Percentiles rank a stretch among this genome's conserved stretches.
Conservation (phyloP, 768 basidiomycete genomes). For the Hebeloma cylindrosporum region DNA sequence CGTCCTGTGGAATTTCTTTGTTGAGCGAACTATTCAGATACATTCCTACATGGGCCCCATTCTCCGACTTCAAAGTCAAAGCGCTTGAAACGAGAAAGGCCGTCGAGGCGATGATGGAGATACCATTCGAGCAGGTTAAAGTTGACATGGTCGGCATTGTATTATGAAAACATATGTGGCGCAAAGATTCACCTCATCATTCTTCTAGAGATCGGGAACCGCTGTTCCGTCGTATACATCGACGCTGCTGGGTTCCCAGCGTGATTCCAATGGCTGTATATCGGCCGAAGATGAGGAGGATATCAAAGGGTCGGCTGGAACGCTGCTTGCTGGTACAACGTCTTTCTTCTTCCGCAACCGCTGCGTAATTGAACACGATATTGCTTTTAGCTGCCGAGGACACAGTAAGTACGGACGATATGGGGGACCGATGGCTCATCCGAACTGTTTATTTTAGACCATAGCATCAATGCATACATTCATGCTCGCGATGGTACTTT, state of each 20-base stretch:
- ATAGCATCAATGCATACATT: slow-evolving; percentile 49
- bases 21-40: slow-evolving; percentile 29
- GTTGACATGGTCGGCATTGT: slow-evolving; percentile 41
- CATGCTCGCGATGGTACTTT: slow-evolving; percentile 51
- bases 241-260: slow-evolving; percentile 40
- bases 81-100: slow-evolving; percentile 42
- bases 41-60: slow-evolving; percentile 52
- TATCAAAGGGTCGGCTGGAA: slow-evolving; percentile 58
- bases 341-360: slow-evolving; percentile 10
- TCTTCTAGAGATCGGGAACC: slow-evolving; percentile 39
- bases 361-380: slow-evolving; percentile 13
- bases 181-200: slow-evolving; percentile 14
- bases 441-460: slow-evolving; percentile 36
- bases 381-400: slow-evolving; percentile 26
- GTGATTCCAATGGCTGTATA: slow-evolving; percentile 33
- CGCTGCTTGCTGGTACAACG: slow-evolving; percentile 45
- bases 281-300: slow-evolving; percentile 47
- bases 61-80: slow-evolving; percentile 45
- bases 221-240: slow-evolving; percentile 47
- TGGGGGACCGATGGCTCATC: not conserved
- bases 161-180: slow-evolving; percentile 13
- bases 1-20: not conserved
- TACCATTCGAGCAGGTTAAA: slow-evolving; percentile 52
- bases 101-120: slow-evolving; percentile 48
- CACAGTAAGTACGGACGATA: slow-evolving; percentile 21